Base-by-base conservation (phyloP, 768 basidiomycete genomes). In the Solioccasus polychromus region DNA sequence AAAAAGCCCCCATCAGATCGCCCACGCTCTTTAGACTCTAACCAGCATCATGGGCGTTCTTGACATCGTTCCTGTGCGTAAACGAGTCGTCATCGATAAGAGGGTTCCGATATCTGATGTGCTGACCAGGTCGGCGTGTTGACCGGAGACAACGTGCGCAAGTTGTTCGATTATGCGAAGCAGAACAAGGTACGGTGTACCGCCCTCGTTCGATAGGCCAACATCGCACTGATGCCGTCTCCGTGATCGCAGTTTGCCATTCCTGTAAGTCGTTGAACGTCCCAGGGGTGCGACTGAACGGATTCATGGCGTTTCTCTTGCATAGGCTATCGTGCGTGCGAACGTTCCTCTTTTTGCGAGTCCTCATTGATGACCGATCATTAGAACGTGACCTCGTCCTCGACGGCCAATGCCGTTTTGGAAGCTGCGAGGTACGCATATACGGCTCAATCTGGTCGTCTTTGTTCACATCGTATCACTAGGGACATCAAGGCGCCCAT, bases 401-500 rank as follows among this genome's bases (percentile, higher is more conserved):
- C 95, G 24, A 85, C 84, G 30, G 93, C 85, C 42, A 95, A 97
- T 67, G 92, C 94, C 45, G 88, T 84, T 47, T 83, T 99, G 52
- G 95, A 99, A 72, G 95, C 92, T 46, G 95, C 95, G 40, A 84
- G 92, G 89, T 90, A 58, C 37, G 61, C 49, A 17, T 14, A 31
- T 38, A 11, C 30, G 2, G 26, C 6, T 28, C 22, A 37, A 35
- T 15, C 35, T 35, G 31, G 45, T 40, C 45, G 48, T 44, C 47
- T 54, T 38, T 0, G 15, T 42, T 53, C 23, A 63, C 20, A 20
- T 50, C 18, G 18, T 11, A 20, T 24, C 45, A n/a, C 35, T 59
- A 91, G 91, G 54, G 96, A 97, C 68, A 81, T 89, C 78, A 97
- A 98, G 69, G 78, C 95, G 24, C 95, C 95, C 48, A 93, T 99